A percentile compares a stretch with the other conserved stretches of the same genome.
These are phyloP conservation scores for Apiotrichum laibachii DNA, from an alignment of 1,284 basidiomycete genomes.

Conservation along the genomic window DNA sequence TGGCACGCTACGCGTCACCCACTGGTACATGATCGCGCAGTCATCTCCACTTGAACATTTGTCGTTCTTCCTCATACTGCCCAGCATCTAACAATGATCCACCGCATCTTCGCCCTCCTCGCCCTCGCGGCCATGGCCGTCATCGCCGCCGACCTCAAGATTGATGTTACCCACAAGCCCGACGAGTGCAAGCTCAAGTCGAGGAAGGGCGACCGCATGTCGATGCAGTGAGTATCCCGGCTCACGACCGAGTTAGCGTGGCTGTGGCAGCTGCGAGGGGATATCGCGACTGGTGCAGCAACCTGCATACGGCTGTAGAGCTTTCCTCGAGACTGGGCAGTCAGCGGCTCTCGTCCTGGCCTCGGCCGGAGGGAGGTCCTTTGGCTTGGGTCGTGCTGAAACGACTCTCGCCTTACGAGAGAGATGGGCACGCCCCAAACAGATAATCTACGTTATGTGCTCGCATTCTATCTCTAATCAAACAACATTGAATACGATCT, in stretches of 20 bases:
- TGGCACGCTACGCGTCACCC: background rate
- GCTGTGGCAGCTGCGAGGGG: background rate
- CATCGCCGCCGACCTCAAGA: slow-evolving; percentile 30
- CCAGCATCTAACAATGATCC: slow-evolving; percentile 10
- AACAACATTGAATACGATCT: background rate
- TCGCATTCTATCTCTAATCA: too few species aligned
- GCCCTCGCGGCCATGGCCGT: slow-evolving; percentile 16
- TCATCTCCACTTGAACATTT: background rate
- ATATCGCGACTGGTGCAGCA: too few species aligned
- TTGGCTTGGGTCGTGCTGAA: too few species aligned
- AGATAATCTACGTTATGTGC: too few species aligned
- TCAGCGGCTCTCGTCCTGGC: too few species aligned
- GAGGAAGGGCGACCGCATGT: slow-evolving; percentile 54
- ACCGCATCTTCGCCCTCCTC: slow-evolving; percentile 11
- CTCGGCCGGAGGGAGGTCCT: too few species aligned
- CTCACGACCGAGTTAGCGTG: too few species aligned
- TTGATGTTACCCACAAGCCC: slow-evolving; percentile 52
- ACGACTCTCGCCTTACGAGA: too few species aligned
- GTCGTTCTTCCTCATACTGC: background rate
- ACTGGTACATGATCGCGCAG: too few species aligned
- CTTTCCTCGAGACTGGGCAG: background rate
- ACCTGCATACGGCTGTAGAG: too few species aligned
- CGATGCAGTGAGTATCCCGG: slow-evolving; percentile 51
- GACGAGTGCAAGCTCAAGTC: slow-evolving; percentile 54
- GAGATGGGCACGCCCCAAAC: too few species aligned